A percentile compares a stretch with the other conserved stretches of the same genome.
Evolutionary conservation across 768 basidiomycete genomes (phyloP).

Genomic region (Coprinellus micaceus): DNA sequence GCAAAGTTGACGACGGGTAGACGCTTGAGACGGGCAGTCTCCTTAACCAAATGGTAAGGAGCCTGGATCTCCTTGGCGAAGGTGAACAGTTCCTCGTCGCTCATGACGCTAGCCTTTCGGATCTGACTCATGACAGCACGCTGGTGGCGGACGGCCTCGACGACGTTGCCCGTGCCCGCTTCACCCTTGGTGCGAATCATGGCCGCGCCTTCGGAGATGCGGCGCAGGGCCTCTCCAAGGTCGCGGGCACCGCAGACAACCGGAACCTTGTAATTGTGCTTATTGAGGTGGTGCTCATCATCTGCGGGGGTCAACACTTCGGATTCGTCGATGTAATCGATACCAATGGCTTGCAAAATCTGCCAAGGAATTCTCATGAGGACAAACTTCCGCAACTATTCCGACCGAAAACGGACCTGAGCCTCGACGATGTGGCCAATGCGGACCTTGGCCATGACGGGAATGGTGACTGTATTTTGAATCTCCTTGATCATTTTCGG

Average conservation of each 20-base stretch:
- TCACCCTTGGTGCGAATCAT: slow-evolving; percentile 98
- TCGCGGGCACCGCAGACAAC: slow-evolving; percentile 96
- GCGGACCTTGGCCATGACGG: slow-evolving; percentile 94
- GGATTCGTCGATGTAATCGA: slow-evolving; percentile 96
- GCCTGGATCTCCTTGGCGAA: slow-evolving; percentile 91
- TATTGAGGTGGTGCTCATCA: slow-evolving; percentile 95
- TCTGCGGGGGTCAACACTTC: slow-evolving; percentile 96
- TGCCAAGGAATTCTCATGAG: slow-evolving; percentile 25
- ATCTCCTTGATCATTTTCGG: slow-evolving; percentile 97
- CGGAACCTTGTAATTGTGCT: slow-evolving; percentile 91
- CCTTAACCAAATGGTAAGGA: slow-evolving; percentile 93
- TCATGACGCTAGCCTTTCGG: slow-evolving; percentile 81
- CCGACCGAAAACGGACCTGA: slow-evolving; percentile 50
- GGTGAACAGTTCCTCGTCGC: slow-evolving; percentile 90
- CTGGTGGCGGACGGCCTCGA: slow-evolving; percentile 92
- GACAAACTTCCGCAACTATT: background rate
- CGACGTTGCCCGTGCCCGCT: slow-evolving; percentile 85
- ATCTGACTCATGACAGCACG: slow-evolving; percentile 83
- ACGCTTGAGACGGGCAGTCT: slow-evolving; percentile 88
- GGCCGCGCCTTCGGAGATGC: slow-evolving; percentile 96
- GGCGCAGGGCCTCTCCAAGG: slow-evolving; percentile 92
- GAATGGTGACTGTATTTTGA: slow-evolving; percentile 90
- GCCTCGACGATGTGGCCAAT: slow-evolving; percentile 99
- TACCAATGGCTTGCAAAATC: slow-evolving; percentile 91
- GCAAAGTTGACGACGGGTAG: slow-evolving; percentile 97